Percentiles rank a stretch among this genome's conserved stretches.
phyloP scores from a whole-genome alignment of 1,284 basidiomycete species.

The Rhodotorula sp. region DNA sequence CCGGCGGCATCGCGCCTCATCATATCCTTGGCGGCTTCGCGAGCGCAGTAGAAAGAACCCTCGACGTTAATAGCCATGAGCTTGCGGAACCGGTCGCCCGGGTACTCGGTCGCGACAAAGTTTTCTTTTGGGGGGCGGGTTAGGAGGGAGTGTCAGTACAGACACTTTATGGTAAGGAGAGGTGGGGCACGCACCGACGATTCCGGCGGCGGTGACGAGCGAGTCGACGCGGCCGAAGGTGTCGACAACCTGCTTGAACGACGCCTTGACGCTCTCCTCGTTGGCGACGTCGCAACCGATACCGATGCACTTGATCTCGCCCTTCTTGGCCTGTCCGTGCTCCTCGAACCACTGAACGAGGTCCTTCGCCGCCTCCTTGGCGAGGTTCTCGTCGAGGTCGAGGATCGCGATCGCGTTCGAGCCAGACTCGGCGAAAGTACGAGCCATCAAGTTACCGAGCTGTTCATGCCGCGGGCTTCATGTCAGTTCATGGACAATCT shows the following conservation, averaged over 20 bases:
- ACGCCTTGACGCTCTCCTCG: slow-evolving; percentile 71
- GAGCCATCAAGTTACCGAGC: slow-evolving; percentile 81
- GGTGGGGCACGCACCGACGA: slow-evolving; percentile 34
- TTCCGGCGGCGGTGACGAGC: slow-evolving; percentile 83
- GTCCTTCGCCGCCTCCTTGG: slow-evolving; percentile 68
- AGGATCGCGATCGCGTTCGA: slow-evolving; percentile 78
- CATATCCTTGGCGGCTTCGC: slow-evolving; percentile 75
- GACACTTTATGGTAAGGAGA: background rate
- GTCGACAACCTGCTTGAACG: slow-evolving; percentile 65
- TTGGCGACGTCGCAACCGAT: slow-evolving; percentile 84
- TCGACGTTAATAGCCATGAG: slow-evolving; percentile 92
- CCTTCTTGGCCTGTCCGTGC: slow-evolving; percentile 61
- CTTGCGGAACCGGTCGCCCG: slow-evolving; percentile 63
- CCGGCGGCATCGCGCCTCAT: slow-evolving; percentile 50
- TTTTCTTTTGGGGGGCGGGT: slow-evolving; percentile 67
- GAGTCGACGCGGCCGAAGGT: slow-evolving; percentile 79
- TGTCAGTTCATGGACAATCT: background rate
- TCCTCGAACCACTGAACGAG: slow-evolving; percentile 60
- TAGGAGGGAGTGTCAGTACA: background rate
- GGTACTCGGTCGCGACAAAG: slow-evolving; percentile 74
- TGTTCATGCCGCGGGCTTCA: background rate
- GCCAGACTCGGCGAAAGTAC: slow-evolving; percentile 81
- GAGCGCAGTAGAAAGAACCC: slow-evolving; percentile 85
- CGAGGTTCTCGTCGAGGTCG: slow-evolving; percentile 75
- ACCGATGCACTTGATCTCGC: slow-evolving; percentile 69